These are phyloP conservation scores for Penicillium palitans DNA, from an alignment of 2,329 filamentous ascomycete genomes.

Conservation along the genomic window DNA sequence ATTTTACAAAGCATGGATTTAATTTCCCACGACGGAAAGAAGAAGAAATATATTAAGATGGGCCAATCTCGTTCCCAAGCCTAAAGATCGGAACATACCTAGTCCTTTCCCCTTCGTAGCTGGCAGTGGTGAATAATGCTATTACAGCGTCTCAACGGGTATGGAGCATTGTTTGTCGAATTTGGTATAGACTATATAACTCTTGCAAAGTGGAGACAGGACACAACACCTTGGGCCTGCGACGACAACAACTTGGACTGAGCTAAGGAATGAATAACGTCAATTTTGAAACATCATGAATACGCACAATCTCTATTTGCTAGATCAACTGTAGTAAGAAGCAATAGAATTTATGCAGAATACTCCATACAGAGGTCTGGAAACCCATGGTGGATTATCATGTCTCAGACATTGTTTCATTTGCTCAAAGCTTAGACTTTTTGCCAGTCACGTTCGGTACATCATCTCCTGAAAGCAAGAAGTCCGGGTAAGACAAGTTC, in stretches of 20 bases:
- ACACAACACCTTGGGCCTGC: not conserved
- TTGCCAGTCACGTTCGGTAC: slow-evolving; percentile 60
- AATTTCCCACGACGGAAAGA: not conserved
- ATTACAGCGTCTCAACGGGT: not conserved
- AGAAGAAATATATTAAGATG: not conserved
- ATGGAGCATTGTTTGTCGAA: not conserved
- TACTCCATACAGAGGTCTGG: not conserved
- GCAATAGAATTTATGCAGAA: not conserved
- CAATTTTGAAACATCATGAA: not conserved
- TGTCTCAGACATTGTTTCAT: not conserved
- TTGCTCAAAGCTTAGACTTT: slow-evolving; percentile 53
- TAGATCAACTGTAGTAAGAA: not conserved
- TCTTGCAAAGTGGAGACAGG: not conserved
- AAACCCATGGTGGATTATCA: not conserved
- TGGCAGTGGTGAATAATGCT: not conserved
- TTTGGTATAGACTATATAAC: not conserved
- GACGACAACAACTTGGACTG: not conserved
- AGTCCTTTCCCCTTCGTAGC: not conserved
- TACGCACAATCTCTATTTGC: not conserved
- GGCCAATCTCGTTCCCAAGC: not conserved
- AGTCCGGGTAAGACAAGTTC: slow-evolving; percentile 57
- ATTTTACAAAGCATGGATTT: not conserved
- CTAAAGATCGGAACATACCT: not conserved
- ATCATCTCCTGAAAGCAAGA: slow-evolving; percentile 54
- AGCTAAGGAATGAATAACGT: not conserved